phyloP scores from a whole-genome alignment of 73 alveolate genomes.

The Paramecium sexaurelia region DNA sequence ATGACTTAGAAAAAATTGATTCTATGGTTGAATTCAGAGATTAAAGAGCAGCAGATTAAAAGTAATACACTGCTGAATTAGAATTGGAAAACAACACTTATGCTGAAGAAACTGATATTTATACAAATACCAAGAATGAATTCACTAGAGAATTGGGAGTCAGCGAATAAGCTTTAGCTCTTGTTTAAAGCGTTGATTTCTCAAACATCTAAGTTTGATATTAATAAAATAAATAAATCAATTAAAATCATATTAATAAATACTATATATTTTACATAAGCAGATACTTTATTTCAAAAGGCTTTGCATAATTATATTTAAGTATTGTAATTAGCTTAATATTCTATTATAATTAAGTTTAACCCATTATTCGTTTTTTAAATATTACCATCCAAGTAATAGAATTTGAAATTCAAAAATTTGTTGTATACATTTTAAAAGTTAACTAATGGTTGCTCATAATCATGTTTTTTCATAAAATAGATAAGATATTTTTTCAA shows the following conservation, averaged over 20 bases:
- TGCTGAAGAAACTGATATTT: constrained; percentile 55
- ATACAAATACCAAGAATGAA: constrained; percentile 12
- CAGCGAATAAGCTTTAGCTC: constrained; percentile 43
- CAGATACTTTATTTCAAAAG: no score
- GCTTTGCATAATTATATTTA: no score
- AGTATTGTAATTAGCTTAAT: no score
- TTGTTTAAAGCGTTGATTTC: constrained; percentile 51
- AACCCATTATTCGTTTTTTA: no score
- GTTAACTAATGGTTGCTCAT: no score
- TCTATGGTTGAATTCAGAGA: constrained; percentile 43
- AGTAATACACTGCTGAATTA: constrained; percentile 28
- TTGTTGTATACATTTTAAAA: no score
- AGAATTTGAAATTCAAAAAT: no score
- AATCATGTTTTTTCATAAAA: no score
- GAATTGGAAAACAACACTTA: constrained; percentile 48
- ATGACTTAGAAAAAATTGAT: constrained; percentile 6
- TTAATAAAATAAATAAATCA: not conserved
- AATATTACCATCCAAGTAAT: no score
- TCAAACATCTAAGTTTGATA: constrained; percentile 55
- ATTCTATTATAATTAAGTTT: no score
- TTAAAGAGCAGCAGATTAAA: constrained; percentile 33
- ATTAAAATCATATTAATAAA: not conserved
- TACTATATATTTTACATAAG: no score
- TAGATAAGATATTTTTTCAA: no score
- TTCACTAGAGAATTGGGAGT: constrained; percentile 51